Evolutionary conservation across 1,284 basidiomycete genomes (phyloP).

Genomic region (Boletus mariae): DNA sequence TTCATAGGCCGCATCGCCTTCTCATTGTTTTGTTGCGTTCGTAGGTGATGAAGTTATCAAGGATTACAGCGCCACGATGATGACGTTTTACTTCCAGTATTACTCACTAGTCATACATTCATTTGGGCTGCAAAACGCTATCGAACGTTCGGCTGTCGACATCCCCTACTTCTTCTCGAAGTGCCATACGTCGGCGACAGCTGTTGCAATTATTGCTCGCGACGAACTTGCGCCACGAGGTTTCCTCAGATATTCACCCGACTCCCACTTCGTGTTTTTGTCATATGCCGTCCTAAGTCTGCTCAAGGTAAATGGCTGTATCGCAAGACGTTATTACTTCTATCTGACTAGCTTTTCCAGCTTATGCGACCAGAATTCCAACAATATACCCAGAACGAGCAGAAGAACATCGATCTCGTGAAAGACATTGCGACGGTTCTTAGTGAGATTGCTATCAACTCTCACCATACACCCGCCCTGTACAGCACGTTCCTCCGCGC

Average conservation of each 20-base stretch:
- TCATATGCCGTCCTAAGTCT: constrained; percentile 86
- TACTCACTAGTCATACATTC: constrained; percentile 87
- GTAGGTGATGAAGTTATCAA: constrained; percentile 32
- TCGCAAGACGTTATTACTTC: background rate
- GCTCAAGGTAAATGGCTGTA: constrained; percentile 62
- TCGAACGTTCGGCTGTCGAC: constrained; percentile 72
- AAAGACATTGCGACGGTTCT: constrained; percentile 79
- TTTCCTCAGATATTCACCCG: constrained; percentile 81
- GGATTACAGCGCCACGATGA: constrained; percentile 53
- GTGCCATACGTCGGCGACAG: constrained; percentile 73
- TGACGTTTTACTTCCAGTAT: constrained; percentile 81
- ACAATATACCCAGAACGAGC: constrained; percentile 70
- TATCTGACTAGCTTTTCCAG: constrained; percentile 37
- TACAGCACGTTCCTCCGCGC: constrained; percentile 86
- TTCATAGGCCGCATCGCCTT: background rate
- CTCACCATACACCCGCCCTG: constrained; percentile 79
- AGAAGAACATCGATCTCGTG: constrained; percentile 67
- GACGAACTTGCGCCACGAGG: constrained; percentile 76
- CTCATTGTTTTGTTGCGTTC: constrained; percentile 5
- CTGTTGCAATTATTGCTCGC: constrained; percentile 64
- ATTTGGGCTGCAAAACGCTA: constrained; percentile 91
- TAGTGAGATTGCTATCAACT: constrained; percentile 69
- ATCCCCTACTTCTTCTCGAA: constrained; percentile 86
- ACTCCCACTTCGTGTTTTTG: constrained; percentile 88
- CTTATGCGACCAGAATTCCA: constrained; percentile 80